Evolutionary conservation across 768 basidiomycete species (phyloP).

Genomic region (Boletus coccyginus): DNA sequence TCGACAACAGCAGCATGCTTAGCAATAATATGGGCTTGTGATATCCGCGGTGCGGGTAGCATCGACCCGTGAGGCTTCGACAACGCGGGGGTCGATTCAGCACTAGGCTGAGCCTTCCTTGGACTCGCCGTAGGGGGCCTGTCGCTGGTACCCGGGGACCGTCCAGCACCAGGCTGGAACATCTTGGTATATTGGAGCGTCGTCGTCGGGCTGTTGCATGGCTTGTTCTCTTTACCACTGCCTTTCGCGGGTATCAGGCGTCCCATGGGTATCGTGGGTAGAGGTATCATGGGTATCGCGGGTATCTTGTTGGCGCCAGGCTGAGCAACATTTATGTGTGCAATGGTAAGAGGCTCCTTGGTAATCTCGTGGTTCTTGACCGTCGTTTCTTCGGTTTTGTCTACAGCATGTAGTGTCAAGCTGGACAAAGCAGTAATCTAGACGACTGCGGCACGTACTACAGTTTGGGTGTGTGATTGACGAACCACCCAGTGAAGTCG

Average conservation of each 20-base stretch:
- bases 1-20: background rate
- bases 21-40: background rate
- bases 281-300: constrained; percentile 4
- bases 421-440: background rate
- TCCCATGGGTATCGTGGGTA: constrained; percentile 1
- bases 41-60: constrained; percentile 10
- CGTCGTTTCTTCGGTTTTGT: background rate
- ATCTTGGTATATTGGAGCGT: background rate
- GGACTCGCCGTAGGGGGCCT: constrained; percentile 5
- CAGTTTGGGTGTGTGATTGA: background rate
- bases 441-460: constrained; percentile 2
- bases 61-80: constrained; percentile 9
- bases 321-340: background rate
- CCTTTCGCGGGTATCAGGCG: background rate
- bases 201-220: background rate
- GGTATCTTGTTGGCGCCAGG: constrained; percentile 7
- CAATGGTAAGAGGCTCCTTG: background rate
- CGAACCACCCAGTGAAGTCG: background rate
- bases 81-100: background rate
- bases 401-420: background rate
- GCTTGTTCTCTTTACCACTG: constrained; percentile 17
- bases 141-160: background rate
- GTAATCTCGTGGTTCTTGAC: background rate
- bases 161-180: constrained; percentile 5
- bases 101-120: constrained; percentile 2